Evolutionary conservation across 139 green algal species (phyloP), one percentile per base, ranked within the genome.

Genomic region (Volvox africanus): DNA sequence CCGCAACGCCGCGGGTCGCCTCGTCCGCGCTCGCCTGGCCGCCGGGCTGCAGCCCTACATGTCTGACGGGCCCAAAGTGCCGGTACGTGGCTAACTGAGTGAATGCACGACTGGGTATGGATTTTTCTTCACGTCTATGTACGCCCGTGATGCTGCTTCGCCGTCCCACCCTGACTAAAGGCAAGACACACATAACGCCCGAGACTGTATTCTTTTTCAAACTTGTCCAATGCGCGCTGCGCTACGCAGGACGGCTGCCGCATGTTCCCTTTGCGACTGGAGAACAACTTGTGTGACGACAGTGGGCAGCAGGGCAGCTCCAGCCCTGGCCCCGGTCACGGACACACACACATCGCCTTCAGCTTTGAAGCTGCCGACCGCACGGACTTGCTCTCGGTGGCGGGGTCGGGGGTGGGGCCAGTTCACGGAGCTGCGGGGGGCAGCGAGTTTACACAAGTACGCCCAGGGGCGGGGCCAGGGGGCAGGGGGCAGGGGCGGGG

Each of bases 321-420:
- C 21, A 73, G 65, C 65, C 21, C 21, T 30, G 76, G 32, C 32
- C 76, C 32, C 32, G 76, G 76, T 61, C 76, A 24, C 32, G 33
- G 33, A 1, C 89, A 93, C 86, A 91, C 73, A 11, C 92, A 93
- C 89, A 68, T 92, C 44, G 92, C 89, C n/a, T 94, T 94, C 86
- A 92, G 85, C 50, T 92, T 93, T 78, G 92, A 93, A 24, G 92
- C 92, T 20, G 71, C 82, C 12, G 50, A 61, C 26, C 36, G 80
- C n/a, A 94, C 92, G 22, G 88, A 92, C 50, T 68, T 94, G 78
- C 71, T 94, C 36, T 69, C 12, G 0, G 79, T 93, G n/a, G 80
- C 67, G 36, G 1, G 35, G 82, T 14, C 21, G 82, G 32, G 20
- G 61, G 17, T 30, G 81, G 35, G 32, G 68, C 69, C 44, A 67